These are phyloP conservation scores for Fusarium sp. DNA, from an alignment of 2,329 filamentous ascomycete genomes.

Conservation along the genomic window DNA sequence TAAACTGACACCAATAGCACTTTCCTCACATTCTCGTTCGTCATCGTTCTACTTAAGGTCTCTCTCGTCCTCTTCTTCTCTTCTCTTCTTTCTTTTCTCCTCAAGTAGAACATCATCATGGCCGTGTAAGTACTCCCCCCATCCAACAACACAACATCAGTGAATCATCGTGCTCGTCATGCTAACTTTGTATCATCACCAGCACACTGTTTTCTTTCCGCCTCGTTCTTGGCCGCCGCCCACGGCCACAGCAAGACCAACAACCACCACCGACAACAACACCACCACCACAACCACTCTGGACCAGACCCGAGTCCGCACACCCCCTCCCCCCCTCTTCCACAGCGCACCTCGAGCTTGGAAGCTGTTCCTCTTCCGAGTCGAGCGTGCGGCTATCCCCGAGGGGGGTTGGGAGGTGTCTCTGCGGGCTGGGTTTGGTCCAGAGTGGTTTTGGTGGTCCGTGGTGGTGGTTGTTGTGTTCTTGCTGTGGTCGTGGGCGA, in stretches of 20 bases:
- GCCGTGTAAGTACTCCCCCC: background rate
- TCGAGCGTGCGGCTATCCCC: background rate
- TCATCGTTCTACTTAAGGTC: background rate
- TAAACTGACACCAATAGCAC: too few species aligned
- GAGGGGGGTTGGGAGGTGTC: background rate
- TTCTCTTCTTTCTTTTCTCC: background rate
- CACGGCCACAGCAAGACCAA: background rate
- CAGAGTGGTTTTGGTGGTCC: background rate
- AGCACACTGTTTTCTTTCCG: background rate
- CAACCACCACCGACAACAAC: background rate
- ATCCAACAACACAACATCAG: background rate
- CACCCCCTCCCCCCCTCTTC: too few species aligned
- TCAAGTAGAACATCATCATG: background rate
- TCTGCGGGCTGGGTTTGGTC: background rate
- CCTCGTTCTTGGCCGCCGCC: background rate
- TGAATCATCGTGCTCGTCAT: background rate
- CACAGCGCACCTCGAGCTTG: background rate
- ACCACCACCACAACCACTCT: background rate
- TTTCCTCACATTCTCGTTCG: too few species aligned
- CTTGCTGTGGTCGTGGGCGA: background rate
- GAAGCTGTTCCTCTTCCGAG: background rate
- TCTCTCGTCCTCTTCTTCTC: background rate
- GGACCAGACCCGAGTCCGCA: background rate
- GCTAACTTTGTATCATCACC: background rate
- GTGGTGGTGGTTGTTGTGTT: background rate